Evolutionary conservation across 2,329 filamentous ascomycete species (phyloP).

Genomic region (Karstenula rhodostoma): DNA sequence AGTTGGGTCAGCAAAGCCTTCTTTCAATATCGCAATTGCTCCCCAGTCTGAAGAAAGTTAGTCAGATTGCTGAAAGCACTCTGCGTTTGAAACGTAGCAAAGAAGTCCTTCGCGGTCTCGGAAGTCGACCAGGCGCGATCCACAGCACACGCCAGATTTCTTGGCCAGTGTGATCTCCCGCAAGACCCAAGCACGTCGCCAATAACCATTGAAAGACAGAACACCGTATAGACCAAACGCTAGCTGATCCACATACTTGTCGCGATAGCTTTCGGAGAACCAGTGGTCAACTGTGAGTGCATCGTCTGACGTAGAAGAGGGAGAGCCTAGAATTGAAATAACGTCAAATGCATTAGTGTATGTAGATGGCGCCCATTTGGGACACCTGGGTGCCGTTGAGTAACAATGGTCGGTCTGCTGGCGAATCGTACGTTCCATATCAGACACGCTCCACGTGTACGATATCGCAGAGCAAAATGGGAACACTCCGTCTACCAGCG

Average conservation of each 20-base stretch:
- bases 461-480: background rate
- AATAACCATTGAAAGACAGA: background rate
- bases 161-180: background rate
- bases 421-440: background rate
- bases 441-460: background rate
- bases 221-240: background rate
- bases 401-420: background rate
- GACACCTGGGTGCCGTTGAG: background rate
- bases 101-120: background rate
- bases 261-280: background rate
- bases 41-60: background rate
- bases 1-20: background rate
- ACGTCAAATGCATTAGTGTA: too few relatives aligned
- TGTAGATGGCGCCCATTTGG: background rate
- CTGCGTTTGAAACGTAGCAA: background rate
- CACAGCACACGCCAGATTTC: background rate
- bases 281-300: background rate
- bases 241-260: background rate
- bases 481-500: too few relatives aligned
- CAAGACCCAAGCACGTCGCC: background rate
- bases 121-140: background rate
- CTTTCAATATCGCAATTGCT: background rate
- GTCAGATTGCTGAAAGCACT: background rate
- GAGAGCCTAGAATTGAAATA: background rate
- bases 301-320: background rate